A percentile compares a stretch with the other conserved stretches of the same genome.
Evolutionary conservation across 2,329 filamentous ascomycete genomes (phyloP).

Genomic region (Fusarium guadeloupense): DNA sequence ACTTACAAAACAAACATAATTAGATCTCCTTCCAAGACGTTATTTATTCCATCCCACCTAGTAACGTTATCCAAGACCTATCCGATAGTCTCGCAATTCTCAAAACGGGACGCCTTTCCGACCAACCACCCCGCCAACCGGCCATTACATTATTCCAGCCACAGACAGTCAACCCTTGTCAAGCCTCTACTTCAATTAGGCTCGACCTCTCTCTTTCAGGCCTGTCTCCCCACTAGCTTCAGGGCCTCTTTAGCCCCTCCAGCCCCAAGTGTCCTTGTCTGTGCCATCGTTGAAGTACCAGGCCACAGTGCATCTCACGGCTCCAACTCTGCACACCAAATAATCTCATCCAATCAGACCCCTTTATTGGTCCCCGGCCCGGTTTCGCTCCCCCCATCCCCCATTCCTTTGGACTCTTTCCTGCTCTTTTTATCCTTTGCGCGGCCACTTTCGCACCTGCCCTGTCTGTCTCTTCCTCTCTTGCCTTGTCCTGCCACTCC

Average conservation of each 20-base stretch:
- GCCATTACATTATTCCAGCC: slow-evolving; percentile 23
- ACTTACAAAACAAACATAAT: background rate
- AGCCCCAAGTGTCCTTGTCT: background rate
- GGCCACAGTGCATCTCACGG: slow-evolving; percentile 41
- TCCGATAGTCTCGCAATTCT: slow-evolving; percentile 8
- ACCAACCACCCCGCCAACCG: slow-evolving; percentile 33
- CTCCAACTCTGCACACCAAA: slow-evolving; percentile 6
- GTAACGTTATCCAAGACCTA: background rate
- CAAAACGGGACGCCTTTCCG: slow-evolving; percentile 15
- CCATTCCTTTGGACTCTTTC: slow-evolving; percentile 31
- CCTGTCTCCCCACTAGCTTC: slow-evolving; percentile 23
- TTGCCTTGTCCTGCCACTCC: slow-evolving; percentile 35
- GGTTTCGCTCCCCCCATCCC: slow-evolving; percentile 30
- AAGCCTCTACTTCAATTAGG: slow-evolving; percentile 16
- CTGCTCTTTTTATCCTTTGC: slow-evolving; percentile 34
- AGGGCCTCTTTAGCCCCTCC: slow-evolving; percentile 27
- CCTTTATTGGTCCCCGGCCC: slow-evolving; percentile 16
- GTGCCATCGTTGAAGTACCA: slow-evolving; percentile 33
- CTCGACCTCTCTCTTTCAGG: slow-evolving; percentile 33
- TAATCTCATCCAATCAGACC: slow-evolving; percentile 14
- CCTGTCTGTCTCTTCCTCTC: slow-evolving; percentile 22
- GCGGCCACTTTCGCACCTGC: slow-evolving; percentile 36
- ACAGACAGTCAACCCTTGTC: slow-evolving; percentile 32
- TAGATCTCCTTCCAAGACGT: background rate
- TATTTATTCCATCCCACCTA: background rate